These are phyloP conservation scores for Pyrenophora seminiperda DNA, from an alignment of 2,329 filamentous ascomycete species.

Conservation along the genomic window DNA sequence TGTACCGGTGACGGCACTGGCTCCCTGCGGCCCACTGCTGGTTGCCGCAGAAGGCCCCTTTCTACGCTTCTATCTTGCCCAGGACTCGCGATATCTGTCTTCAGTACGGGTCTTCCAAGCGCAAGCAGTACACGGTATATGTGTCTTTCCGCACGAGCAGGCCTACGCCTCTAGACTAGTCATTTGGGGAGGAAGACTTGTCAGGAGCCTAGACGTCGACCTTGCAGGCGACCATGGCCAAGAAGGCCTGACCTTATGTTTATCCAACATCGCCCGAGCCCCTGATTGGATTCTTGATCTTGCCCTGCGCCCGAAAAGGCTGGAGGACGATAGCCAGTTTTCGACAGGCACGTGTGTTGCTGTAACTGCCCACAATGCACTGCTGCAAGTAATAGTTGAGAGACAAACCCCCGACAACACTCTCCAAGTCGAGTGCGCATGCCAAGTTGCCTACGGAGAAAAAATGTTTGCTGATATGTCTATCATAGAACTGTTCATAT, in stretches of 20 bases:
- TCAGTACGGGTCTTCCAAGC: constrained; percentile 62
- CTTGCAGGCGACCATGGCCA: constrained; percentile 32
- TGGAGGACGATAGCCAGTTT: constrained; percentile 13
- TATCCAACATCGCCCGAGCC: constrained; percentile 30
- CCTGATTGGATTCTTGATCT: constrained; percentile 49
- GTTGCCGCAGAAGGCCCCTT: constrained; percentile 53
- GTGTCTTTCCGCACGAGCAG: constrained; percentile 44
- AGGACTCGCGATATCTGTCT: constrained; percentile 29
- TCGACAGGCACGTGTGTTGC: constrained; percentile 30
- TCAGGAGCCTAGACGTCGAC: constrained; percentile 49
- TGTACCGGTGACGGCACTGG: constrained; percentile 54
- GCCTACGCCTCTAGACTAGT: constrained; percentile 35
- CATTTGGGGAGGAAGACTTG: constrained; percentile 52
- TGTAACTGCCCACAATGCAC: constrained; percentile 87
- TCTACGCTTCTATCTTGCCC: constrained; percentile 47
- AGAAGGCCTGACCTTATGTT: constrained; percentile 18
- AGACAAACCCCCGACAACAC: constrained; percentile 3
- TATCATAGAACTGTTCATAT: constrained; percentile 15
- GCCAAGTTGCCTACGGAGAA: background rate
- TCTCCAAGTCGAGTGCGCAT: constrained; percentile 6
- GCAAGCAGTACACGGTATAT: constrained; percentile 77
- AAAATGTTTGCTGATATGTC: constrained; percentile 2
- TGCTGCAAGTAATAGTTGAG: constrained; percentile 59
- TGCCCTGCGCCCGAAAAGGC: constrained; percentile 19
- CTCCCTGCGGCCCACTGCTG: constrained; percentile 45